Conservation (phyloP, 192 early-diverging fungal genomes). For the Coemansia aciculifera region DNA sequence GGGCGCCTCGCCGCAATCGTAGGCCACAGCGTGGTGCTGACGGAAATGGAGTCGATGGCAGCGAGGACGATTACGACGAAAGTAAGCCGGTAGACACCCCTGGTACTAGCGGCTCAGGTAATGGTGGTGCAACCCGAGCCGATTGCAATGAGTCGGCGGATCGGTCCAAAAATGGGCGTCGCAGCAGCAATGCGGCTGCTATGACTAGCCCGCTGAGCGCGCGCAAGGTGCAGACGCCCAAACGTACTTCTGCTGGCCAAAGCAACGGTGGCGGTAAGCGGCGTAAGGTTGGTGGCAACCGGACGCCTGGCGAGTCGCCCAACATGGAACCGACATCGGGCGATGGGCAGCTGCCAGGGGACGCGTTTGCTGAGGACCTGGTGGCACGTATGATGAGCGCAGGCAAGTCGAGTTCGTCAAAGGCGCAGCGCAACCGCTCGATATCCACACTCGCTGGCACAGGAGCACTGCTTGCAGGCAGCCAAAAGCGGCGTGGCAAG, state of each 20-base stretch:
- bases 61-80: constrained; percentile 6
- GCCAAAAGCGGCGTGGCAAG: constrained; percentile 23
- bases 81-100: not conserved
- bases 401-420: constrained; percentile 18
- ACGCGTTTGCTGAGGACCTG: constrained; percentile 24
- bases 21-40: not conserved
- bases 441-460: constrained; percentile 17
- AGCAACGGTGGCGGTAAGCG: not conserved
- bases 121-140: not conserved
- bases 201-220: not conserved
- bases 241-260: constrained; percentile 2
- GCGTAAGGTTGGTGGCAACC: not conserved
- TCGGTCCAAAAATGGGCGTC: not conserved
- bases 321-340: not conserved
- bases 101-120: not conserved
- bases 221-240: constrained; percentile 25
- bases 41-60: not conserved
- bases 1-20: not conserved
- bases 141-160: constrained; percentile 2
- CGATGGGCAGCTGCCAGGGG: not conserved
- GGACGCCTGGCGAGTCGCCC: not conserved
- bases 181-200: not conserved
- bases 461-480: not conserved
- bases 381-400: constrained; percentile 34
- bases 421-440: constrained; percentile 28